Evolutionary conservation across 2,329 filamentous ascomycete species (phyloP), one percentile per base, ranked within the genome.

Genomic region (Ophiostoma perfectum): DNA sequence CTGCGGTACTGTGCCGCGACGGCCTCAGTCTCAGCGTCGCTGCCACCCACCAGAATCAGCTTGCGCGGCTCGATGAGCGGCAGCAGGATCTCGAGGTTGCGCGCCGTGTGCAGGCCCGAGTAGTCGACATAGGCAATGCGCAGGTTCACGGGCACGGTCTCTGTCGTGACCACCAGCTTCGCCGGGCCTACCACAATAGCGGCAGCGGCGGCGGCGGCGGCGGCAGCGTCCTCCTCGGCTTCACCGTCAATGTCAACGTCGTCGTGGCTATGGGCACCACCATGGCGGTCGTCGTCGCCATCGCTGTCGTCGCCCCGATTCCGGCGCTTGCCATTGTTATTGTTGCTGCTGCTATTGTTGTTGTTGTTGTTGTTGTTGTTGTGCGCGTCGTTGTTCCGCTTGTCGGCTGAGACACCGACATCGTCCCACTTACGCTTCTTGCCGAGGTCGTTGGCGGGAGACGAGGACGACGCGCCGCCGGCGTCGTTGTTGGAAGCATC

Each of bases 371-470:
- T 14, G 14, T 63, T 14, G 39, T 42, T n/a, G 55, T 60, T 60
- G 27, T 44, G 6, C 18, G 49, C 49, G 7, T 79, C 72, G 58
- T 86, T 86, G 11, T 85, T 81, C 39, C 89, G 85, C 76, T 91
- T 93, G 73, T 82, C 38, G 49, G 39, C 55, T 47, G 39, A 49
- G 42, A 80, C 75, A 2, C 80, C 82, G 36, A 86, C 80, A 70
- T 96, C 92, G 72, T 94, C 91, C 92, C 94, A 98, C 78, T 92
- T 96, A 70, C 95, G 87, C 79, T 99, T 99, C 80, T 94, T 93
- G 18, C 94, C 95, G 27, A 97, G 84, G 81, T 12, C 78, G 78
- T 42, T 42, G 60, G 60, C 60, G 1, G 60, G 39, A 42, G 38
- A 18, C 38, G 83, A 82, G 14, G 81, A 81, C 16, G 79, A 81